phyloP scores from a whole-genome alignment of 257 asterid species.

The Ballota nigra region DNA sequence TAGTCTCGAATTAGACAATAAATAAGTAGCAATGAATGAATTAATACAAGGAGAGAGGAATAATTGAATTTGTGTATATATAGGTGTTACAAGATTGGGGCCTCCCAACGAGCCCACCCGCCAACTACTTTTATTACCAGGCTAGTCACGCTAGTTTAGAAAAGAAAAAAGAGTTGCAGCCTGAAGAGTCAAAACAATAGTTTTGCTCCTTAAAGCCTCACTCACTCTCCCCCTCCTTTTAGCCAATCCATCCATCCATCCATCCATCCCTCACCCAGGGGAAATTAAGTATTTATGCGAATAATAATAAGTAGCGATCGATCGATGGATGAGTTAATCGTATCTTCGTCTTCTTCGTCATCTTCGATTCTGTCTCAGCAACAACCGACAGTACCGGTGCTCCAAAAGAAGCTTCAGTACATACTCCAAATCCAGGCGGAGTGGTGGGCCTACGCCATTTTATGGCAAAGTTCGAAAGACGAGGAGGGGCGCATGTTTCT shows the following conservation, averaged over 20 bases:
- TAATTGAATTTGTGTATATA: too few relatives aligned
- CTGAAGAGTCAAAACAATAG: background rate
- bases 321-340: constrained; percentile 33
- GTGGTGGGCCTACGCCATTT: constrained; percentile 57
- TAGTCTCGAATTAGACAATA: too few relatives aligned
- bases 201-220: background rate
- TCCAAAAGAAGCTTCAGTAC: constrained; percentile 51
- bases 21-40: too few relatives aligned
- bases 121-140: background rate
- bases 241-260: background rate
- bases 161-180: too few relatives aligned
- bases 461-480: constrained; percentile 47
- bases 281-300: too few relatives aligned
- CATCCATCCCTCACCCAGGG: too few relatives aligned
- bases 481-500: constrained; percentile 35
- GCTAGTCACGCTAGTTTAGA: background rate
- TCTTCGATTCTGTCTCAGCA: constrained; percentile 3
- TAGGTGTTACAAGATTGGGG: background rate
- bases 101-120: background rate
- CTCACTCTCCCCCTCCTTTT: background rate
- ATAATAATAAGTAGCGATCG: too few relatives aligned
- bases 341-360: constrained; percentile 25
- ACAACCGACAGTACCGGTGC: constrained; percentile 2
- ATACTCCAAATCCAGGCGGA: constrained; percentile 47
- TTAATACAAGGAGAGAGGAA: background rate